Evolutionary conservation across 2,329 filamentous ascomycete genomes (phyloP), one percentile per base, ranked within the genome.

Genomic region (Trichophyton benhamiae): DNA sequence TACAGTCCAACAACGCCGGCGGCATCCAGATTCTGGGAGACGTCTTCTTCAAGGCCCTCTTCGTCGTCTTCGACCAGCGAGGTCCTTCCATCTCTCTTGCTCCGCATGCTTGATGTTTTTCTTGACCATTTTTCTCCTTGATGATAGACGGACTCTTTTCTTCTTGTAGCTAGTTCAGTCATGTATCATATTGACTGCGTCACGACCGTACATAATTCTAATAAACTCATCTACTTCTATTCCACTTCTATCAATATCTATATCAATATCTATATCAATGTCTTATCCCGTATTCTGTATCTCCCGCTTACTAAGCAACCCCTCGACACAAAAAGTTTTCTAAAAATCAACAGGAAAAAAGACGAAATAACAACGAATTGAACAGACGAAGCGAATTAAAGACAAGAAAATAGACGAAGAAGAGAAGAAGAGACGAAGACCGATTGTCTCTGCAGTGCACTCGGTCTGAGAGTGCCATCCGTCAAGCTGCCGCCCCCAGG

Each of bases 11-110:
- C 30, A 76, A 80, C 62, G 80, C 82, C 60, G 80, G 81, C 57
- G 71, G 73, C 1, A 78, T 86, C 66, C 77, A 79, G 41, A 81
- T 86, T 58, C 80, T 79, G 61, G 83, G 83, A n/a, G 83, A 85
- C 66, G 77, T 80, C 27, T 80, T 85, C 71, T 77, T 86, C 68
- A 83, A 81, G 72, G 76, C 81, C 3, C 77, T 83, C 65, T 83
- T 84, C 67, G 82, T 83, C 53, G 82, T 83, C 61, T 86, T 86
- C 68, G 78, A 82, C 66, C 71, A 76, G 65, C 69, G 74, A 2
- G 74, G 74, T 1, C 78, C 78, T 2, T 76, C 74, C 15, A 71
- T 85, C 48, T 80, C 80, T 30, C 73, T 85, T 65, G 83, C 80
- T 22, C 71, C 75, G 41, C 76, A 77, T 58, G 65, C 66, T 17